Base-by-base conservation (phyloP, 495 filamentous ascomycete genomes). In the Daldinia caldariorum region DNA sequence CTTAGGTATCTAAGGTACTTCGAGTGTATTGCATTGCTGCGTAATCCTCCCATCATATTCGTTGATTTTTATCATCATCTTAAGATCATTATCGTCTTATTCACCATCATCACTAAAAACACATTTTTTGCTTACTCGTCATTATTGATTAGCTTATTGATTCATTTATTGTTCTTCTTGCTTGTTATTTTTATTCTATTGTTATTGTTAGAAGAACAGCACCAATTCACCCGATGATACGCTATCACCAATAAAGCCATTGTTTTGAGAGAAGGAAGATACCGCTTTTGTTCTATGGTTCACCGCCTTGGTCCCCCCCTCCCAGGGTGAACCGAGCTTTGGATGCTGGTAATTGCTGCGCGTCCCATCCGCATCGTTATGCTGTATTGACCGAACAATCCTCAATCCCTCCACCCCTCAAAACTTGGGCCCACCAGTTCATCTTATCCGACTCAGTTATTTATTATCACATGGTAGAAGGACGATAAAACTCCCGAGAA, bases 391-490 rank as follows among this genome's bases (percentile, higher is more conserved):
- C 56, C 63, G 59, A 66, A 26, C 57, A 70, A 56, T 58, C 62
- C 38, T 32, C 50, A 70, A 56, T 58, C 62, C 38, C 41, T 57
- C 45, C 57, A 35, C 58, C 37, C 41, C 61, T 35, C 50, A 35
- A 38, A 54, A 18, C 38, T 6, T 45, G 60, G 34, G 55, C 62
- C 67, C 67, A 74, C 61, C 68, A 70, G 66, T 66, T 66, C 57
- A 64, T 74, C 61, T 63, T 63, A 60, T 39, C 67, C 69, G 69
- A 69, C 18, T 70, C 69, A 67, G 55, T 64, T 64, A 50, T 67
- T 61, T 63, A 68, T 61, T 63, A 68, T 72, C 70, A 68, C 70
- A 72, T 68, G 65, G 70, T 68, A 65, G 57, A 63, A 35, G 22
- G 4, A 26, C 32, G 31, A 47, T 8, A 31, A 38, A 55, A 37